Evolutionary conservation across 352 stramenopile species (phyloP).

Genomic region (Globisporangium spinosum): DNA sequence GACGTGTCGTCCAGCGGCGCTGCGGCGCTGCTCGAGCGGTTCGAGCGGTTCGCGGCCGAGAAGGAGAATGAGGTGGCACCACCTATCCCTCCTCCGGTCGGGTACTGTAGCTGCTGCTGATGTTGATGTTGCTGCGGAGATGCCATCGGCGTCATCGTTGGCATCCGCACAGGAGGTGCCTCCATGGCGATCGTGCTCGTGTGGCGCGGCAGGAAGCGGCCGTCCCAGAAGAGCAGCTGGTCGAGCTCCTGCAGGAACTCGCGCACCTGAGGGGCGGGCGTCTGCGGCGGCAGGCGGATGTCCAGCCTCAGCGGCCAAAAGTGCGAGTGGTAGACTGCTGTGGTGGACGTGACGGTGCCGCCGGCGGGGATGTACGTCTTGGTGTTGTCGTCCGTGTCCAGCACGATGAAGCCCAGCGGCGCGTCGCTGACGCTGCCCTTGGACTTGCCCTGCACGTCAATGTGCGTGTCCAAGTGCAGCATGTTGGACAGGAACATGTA

Average conservation of each 20-base stretch:
- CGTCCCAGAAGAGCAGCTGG: constrained; percentile 42
- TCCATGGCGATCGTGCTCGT: constrained; percentile 11
- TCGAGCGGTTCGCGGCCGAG: constrained; percentile 6
- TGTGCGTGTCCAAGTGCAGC: constrained; percentile 46
- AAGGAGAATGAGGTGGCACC: background rate
- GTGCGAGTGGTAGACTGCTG: constrained; percentile 45
- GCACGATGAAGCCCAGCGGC: constrained; percentile 63
- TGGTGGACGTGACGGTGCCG: constrained; percentile 46
- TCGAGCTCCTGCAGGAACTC: constrained; percentile 68
- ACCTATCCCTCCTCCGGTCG: too few species aligned
- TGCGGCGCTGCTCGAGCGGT: constrained; percentile 13
- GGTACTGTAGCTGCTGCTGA: background rate
- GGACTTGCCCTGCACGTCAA: constrained; percentile 41
- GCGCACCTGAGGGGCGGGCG: constrained; percentile 33
- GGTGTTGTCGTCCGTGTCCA: constrained; percentile 49
- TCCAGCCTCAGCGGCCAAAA: constrained; percentile 53
- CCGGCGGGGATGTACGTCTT: constrained; percentile 68
- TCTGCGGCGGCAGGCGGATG: constrained; percentile 37
- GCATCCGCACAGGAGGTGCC: background rate
- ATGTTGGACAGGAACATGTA: constrained; percentile 82
- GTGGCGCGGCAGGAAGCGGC: constrained; percentile 14
- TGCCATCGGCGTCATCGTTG: background rate
- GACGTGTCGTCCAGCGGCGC: constrained; percentile 15
- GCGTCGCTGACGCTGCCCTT: constrained; percentile 51
- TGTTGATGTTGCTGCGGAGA: background rate